These are phyloP conservation scores for Keithomyces neogunnii DNA, from an alignment of 2,329 filamentous ascomycete genomes.

Conservation along the genomic window DNA sequence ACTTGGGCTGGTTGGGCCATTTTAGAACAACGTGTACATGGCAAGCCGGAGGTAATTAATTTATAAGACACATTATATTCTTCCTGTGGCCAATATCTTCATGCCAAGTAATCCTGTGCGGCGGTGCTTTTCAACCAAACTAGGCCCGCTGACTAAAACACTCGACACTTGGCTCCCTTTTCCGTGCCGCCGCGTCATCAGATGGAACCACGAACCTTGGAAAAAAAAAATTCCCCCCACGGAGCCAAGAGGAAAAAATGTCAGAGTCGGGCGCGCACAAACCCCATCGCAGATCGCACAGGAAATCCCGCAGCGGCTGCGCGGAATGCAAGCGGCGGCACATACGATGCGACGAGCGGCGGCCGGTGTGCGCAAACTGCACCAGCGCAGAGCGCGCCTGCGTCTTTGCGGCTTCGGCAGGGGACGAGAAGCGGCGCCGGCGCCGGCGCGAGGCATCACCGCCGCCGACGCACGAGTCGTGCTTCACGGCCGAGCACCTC, in stretches of 20 bases:
- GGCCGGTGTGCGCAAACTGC: slow-evolving; percentile 32
- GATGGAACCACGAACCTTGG: neutral
- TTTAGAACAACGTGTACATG: too few relatives aligned
- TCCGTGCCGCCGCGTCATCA: too few relatives aligned
- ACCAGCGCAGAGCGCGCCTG: slow-evolving; percentile 26
- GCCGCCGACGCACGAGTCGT: neutral
- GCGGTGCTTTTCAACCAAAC: too few relatives aligned
- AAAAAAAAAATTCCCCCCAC: neutral
- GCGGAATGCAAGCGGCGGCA: slow-evolving; percentile 31
- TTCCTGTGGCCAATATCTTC: too few relatives aligned
- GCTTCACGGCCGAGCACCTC: slow-evolving; percentile 30
- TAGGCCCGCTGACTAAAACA: too few relatives aligned
- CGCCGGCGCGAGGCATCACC: neutral
- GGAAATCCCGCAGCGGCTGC: slow-evolving; percentile 32
- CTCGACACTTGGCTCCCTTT: too few relatives aligned
- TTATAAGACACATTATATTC: too few relatives aligned
- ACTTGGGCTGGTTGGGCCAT: too few relatives aligned
- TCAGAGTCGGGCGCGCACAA: slow-evolving; percentile 4
- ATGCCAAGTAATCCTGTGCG: too few relatives aligned
- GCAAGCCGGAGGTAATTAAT: too few relatives aligned
- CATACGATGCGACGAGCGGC: slow-evolving; percentile 34
- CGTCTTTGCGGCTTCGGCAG: slow-evolving; percentile 15
- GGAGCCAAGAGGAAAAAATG: slow-evolving; percentile 5
- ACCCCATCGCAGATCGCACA: slow-evolving; percentile 25
- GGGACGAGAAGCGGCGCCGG: too few relatives aligned